phyloP scores from a whole-genome alignment of 163 green algal species.

The Prototheca wickerhamii region DNA sequence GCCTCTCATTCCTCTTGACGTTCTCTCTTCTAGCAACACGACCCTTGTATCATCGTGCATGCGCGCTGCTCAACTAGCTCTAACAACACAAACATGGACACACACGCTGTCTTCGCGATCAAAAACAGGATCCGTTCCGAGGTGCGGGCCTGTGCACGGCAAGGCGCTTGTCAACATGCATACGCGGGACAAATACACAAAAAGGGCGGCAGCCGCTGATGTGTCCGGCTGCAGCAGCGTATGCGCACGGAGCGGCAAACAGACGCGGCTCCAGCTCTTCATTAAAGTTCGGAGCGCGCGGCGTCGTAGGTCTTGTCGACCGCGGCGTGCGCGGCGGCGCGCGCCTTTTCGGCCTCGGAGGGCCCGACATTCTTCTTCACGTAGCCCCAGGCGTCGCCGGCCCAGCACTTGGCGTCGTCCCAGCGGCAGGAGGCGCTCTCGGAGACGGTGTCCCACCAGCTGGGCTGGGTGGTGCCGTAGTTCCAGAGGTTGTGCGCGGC shows the following conservation, averaged over 20 bases:
- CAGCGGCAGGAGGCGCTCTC: conserved; percentile 19
- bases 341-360: conserved; percentile 7
- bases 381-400: background rate
- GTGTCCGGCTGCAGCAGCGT: too few species aligned
- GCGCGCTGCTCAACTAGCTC: too few species aligned
- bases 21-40: too few species aligned
- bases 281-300: conserved; percentile 7
- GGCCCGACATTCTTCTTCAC: conserved; percentile 9
- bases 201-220: too few species aligned
- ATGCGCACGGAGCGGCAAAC: background rate
- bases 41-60: too few species aligned
- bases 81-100: too few species aligned
- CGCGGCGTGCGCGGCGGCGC: conserved; percentile 12
- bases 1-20: too few species aligned
- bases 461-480: background rate
- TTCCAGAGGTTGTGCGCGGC: conserved; percentile 5
- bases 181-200: too few species aligned
- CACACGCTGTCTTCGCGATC: too few species aligned
- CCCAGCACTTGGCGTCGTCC: conserved; percentile 22
- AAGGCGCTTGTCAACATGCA: too few species aligned
- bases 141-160: too few species aligned
- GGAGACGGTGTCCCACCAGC: conserved; percentile 16
- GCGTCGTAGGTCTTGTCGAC: conserved; percentile 12
- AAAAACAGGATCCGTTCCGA: too few species aligned
- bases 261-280: background rate